Percentiles rank a stretch among this genome's conserved stretches.
Conservation (phyloP, 257 asterid species). For the Fraxinus americana region DNA sequence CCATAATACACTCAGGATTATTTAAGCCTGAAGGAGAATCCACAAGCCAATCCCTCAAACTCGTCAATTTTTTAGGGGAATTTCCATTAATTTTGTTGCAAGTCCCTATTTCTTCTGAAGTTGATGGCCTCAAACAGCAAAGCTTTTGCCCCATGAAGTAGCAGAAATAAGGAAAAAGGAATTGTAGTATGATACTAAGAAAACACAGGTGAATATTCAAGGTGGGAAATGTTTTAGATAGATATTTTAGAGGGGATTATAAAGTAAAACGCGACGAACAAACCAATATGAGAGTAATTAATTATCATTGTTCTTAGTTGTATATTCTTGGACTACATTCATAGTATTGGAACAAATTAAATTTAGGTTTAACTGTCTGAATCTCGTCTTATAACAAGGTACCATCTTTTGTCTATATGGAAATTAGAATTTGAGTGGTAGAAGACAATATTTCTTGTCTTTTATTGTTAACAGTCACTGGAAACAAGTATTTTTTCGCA, state of each 20-base stretch:
- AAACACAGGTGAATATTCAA: not conserved
- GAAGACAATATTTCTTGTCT: not conserved
- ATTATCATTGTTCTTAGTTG: not conserved
- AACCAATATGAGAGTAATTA: not conserved
- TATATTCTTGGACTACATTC: not conserved
- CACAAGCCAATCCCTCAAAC: constrained; percentile 28
- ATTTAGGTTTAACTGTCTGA: not conserved
- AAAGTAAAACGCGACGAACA: constrained; percentile 13
- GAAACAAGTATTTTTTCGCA: not conserved
- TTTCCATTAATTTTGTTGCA: not conserved
- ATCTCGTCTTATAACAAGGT: constrained; percentile 15
- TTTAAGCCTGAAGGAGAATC: constrained; percentile 24
- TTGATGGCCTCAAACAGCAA: constrained; percentile 34
- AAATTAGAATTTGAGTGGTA: not conserved
- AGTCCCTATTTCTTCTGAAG: not conserved
- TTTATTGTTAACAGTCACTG: not conserved
- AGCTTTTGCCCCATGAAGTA: constrained; percentile 34
- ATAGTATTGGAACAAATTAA: too few relatives aligned
- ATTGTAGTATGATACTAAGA: not conserved
- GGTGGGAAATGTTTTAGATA: constrained; percentile 10
- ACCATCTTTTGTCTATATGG: not conserved
- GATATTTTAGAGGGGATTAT: constrained; percentile 4
- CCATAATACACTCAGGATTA: not conserved
- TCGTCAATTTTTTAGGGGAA: not conserved
- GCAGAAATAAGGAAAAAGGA: not conserved